Conservation (phyloP, 2,329 filamentous ascomycete species). For the Pezicula rhizophila region DNA sequence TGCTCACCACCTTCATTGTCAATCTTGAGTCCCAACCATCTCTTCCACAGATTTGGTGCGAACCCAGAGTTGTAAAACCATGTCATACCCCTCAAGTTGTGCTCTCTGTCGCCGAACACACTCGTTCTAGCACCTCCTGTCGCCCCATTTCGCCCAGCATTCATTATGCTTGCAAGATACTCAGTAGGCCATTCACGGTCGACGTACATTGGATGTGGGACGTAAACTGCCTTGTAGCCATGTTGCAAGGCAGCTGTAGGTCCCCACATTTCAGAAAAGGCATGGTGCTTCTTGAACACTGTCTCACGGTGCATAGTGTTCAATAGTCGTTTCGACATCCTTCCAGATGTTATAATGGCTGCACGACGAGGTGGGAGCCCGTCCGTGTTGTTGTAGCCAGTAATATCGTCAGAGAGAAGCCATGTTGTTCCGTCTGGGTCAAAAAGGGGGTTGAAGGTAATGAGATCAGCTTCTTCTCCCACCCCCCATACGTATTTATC, state of each 20-base stretch:
- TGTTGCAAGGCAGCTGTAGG: conserved; percentile 83
- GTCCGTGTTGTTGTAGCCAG: conserved; percentile 66
- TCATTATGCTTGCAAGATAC: conserved; percentile 74
- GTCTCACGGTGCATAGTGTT: conserved; percentile 89
- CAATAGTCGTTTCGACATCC: conserved; percentile 75
- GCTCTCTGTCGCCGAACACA: conserved; percentile 78
- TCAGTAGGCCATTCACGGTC: conserved; percentile 80
- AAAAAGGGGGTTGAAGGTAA: conserved; percentile 88
- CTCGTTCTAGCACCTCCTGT: conserved; percentile 67
- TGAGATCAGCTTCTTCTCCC: conserved; percentile 83
- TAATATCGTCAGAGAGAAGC: conserved; percentile 76
- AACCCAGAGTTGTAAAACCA: conserved; percentile 93
- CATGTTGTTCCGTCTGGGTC: conserved; percentile 84
- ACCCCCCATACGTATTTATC: conserved; percentile 85
- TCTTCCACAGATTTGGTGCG: conserved; percentile 70
- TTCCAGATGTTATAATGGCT: conserved; percentile 81
- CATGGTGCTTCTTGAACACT: conserved; percentile 75
- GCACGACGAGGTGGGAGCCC: conserved; percentile 67
- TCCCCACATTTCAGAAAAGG: conserved; percentile 97
- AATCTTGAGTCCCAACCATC: conserved; percentile 80
- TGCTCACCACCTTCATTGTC: conserved; percentile 74
- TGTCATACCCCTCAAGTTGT: conserved; percentile 78
- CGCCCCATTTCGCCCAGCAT: conserved; percentile 69
- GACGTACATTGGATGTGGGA: conserved; percentile 81
- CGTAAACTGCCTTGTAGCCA: conserved; percentile 86